Percentiles rank a stretch among this genome's conserved stretches.
phyloP scores from a whole-genome alignment of 176 grass and related monocot genomes.

The Tuctoria greenei region DNA sequence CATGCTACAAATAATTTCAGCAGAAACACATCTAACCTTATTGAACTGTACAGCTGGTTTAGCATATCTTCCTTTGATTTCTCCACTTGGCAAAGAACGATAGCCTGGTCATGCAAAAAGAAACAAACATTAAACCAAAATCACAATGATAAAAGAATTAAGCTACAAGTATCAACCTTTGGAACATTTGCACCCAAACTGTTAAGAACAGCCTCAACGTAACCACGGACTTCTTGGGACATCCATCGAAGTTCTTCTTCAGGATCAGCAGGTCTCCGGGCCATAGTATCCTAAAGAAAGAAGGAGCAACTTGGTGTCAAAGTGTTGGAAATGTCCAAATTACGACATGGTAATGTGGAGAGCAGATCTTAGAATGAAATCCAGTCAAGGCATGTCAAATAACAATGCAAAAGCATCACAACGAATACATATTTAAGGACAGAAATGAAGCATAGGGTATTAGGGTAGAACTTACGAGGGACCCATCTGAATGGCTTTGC shows the following conservation, averaged over 20 bases:
- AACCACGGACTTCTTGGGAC: too few relatives aligned
- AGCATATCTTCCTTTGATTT: conserved; percentile 92
- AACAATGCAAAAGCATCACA: conserved; percentile 2
- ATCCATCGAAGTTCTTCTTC: too few relatives aligned
- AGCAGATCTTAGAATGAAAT: neutral
- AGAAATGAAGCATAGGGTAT: neutral
- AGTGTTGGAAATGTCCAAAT: conserved; percentile 26
- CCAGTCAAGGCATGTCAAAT: neutral
- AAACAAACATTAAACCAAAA: neutral
- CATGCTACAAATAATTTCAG: conserved; percentile 4
- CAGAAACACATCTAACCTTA: conserved; percentile 56
- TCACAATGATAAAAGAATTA: conserved; percentile 24
- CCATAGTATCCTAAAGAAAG: conserved; percentile 59
- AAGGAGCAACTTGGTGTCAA: neutral
- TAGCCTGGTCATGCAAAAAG: conserved; percentile 49
- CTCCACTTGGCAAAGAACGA: conserved; percentile 91
- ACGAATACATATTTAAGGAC: neutral
- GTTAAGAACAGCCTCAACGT: too few relatives aligned
- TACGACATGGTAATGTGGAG: conserved; percentile 8
- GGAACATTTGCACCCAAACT: too few relatives aligned
- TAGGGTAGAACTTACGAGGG: conserved; percentile 64
- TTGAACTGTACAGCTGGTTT: conserved; percentile 66
- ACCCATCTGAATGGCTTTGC: conserved; percentile 96
- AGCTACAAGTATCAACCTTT: too few relatives aligned
- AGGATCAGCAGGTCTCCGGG: too few relatives aligned